Evolutionary conservation across 176 grass and related monocot species (phyloP), one percentile per base, ranked within the genome.

Genomic region (Raddia guianensis): DNA sequence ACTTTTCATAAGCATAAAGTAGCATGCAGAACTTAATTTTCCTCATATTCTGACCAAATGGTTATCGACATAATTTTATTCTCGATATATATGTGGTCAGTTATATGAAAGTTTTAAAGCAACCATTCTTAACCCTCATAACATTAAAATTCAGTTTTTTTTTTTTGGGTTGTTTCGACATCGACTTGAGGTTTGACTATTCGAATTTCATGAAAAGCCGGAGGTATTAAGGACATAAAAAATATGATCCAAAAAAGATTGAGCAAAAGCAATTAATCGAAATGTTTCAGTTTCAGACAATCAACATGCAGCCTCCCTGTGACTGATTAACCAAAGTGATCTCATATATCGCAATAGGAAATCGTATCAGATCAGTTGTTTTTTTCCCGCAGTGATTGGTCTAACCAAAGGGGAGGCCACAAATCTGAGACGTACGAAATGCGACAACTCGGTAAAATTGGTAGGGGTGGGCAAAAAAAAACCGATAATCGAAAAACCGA

Each of bases 321-420:
- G 44, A 21, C 33, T 77, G 16, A 47, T 49, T 56, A 66, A 58
- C 59, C 43, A 40, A 49, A 78, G 53, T 6, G 18, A 50, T 32
- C 50, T 59, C 57, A 83, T 53, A 83, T 53, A 54, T 59, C 32
- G 73, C 50, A 52, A 16, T 33, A 12, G 65, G 57, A 82, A 83
- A 87, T 55, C 27, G 46, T 12, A 16, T 50, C 74, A 83, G 4
- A 79, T 67, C 66, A 50, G 54, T 37, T 9, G 3, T 34, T 51
- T 78, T 83, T 73, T 51, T 12, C 2, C n/a, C 42, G 85, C 53
- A 86, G 77, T 18, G 64, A 76, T 70, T 63, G 82, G 45, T 32
- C 82, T 76, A 6, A 37, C 51, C 63, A 13, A 84, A 60, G 6
- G 46, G 66, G 73, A 84, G 45, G 64, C 72, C 58, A 19, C 49